Evolutionary conservation across 768 basidiomycete species (phyloP).

Genomic region (Coprinopsis strossmayeri): DNA sequence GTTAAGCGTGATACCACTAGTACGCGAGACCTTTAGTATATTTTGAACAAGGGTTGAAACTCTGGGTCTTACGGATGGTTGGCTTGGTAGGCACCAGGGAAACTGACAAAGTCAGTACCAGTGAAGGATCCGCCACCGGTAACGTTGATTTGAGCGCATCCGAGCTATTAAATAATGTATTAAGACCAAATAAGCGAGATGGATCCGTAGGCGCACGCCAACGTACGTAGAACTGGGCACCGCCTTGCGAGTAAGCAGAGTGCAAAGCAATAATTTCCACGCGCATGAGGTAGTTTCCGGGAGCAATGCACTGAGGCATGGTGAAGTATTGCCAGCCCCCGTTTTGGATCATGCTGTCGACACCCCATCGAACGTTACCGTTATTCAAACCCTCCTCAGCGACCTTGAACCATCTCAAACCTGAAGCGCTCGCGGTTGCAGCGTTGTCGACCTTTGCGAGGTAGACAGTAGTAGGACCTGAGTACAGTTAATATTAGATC

Average conservation of each 20-base stretch:
- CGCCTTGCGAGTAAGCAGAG: conserved; percentile 7
- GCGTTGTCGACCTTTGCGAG: conserved; percentile 12
- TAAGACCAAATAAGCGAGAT: not conserved
- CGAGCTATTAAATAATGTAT: conserved; percentile 3
- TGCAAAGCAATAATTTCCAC: conserved; percentile 8
- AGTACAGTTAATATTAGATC: not conserved
- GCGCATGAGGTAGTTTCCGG: conserved; percentile 10
- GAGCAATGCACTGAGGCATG: conserved; percentile 8
- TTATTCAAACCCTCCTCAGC: conserved; percentile 8
- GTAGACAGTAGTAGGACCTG: conserved; percentile 12
- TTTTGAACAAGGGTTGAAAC: not conserved
- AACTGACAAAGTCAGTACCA: conserved; percentile 3
- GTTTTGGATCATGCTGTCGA: conserved; percentile 10
- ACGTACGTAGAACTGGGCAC: conserved; percentile 12
- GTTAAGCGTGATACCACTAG: conserved; percentile 13
- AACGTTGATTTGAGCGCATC: conserved; percentile 11
- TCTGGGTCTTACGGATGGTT: conserved; percentile 8
- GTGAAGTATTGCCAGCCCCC: conserved; percentile 11
- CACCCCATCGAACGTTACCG: conserved; percentile 8
- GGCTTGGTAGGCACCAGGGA: conserved; percentile 9
- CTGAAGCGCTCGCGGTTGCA: conserved; percentile 1
- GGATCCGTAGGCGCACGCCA: not conserved
- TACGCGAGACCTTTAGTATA: not conserved
- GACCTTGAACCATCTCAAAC: conserved; percentile 11
- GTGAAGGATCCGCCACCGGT: conserved; percentile 8